Base-by-base conservation (phyloP, 2,329 filamentous ascomycete genomes). In the Torrubiella hemipterigena region DNA sequence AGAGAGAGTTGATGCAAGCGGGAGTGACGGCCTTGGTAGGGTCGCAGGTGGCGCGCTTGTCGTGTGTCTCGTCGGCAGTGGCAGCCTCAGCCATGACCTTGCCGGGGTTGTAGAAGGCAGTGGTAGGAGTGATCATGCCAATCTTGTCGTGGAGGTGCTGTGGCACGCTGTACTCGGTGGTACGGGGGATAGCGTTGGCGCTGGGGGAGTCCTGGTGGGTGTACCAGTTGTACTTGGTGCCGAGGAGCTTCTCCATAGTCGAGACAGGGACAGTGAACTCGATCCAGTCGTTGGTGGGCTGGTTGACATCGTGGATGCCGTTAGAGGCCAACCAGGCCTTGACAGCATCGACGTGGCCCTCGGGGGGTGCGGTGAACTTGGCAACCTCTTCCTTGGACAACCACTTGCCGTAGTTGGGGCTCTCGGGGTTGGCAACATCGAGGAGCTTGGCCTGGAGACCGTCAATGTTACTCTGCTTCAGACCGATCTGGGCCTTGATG, bases 361-460 rank as follows among this genome's bases (percentile, higher is more conserved):
- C 34, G 5, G 42, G 29, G 6, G 45, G 45, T 21, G 27, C 36
- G 31, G 46, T 46, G 22, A 41, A 31, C 13, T 39, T 33, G 34
- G 42, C 38, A 19, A 46, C 36, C 24, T 44, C 39, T 5, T 36
- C 20, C 20, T 22, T 22, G 20, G 20, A 22, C 8, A 22, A n/a
- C n/a, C n/a, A n/a, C n/a, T n/a, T n/a, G n/a, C n/a, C n/a, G n/a
- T n/a, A n/a, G n/a, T n/a, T n/a, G 20, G 20, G 20, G 20, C 20
- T 22, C 8, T 24, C 30, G 4, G 44, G 44, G 18, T 43, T 38
- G 12, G 44, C 45, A 7, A 47, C 38, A n/a, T 36, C 34, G n/a
- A 33, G 35, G 27, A 47, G 44, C 33, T 32, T 36, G 8, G 35
- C 21, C 20, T 45, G 39, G 7, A 47, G 41, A 23, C 33, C 31